Conservation (phyloP, 306 rosid genomes). For the Morella rubra region DNA sequence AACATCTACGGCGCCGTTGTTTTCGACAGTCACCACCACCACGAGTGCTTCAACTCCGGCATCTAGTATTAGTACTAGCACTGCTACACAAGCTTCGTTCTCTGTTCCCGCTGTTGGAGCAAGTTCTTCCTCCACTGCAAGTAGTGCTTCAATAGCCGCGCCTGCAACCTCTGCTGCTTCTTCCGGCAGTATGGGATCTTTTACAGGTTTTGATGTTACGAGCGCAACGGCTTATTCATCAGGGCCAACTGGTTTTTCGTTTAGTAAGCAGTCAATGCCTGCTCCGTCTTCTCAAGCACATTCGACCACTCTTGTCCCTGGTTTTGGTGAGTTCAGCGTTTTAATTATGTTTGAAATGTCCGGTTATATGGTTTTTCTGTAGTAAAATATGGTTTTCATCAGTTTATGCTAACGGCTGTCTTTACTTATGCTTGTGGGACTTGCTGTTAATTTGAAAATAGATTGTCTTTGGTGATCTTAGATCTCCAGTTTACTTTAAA, state of each 20-base stretch:
- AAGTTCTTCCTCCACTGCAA: slow-evolving; percentile 29
- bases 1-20: slow-evolving; percentile 32
- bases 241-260: slow-evolving; percentile 26
- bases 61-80: not conserved
- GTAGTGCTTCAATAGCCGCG: slow-evolving; percentile 16
- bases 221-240: slow-evolving; percentile 31
- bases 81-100: slow-evolving; percentile 33
- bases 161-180: slow-evolving; percentile 31
- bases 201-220: slow-evolving; percentile 35
- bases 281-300: slow-evolving; percentile 43
- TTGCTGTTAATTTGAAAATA: not conserved
- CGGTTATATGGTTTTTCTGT: not conserved
- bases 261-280: slow-evolving; percentile 19
- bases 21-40: slow-evolving; percentile 42
- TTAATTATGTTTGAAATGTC: not conserved
- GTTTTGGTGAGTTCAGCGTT: slow-evolving; percentile 32
- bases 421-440: not conserved
- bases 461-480: not conserved
- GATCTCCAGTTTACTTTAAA: not conserved
- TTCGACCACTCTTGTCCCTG: slow-evolving; percentile 24
- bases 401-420: not conserved
- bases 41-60: slow-evolving; percentile 40
- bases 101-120: slow-evolving; percentile 29
- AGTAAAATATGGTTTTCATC: not conserved
- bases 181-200: slow-evolving; percentile 10